Conservation (phyloP, 148 eudicot genomes). For the Heliosperma pusillum region DNA sequence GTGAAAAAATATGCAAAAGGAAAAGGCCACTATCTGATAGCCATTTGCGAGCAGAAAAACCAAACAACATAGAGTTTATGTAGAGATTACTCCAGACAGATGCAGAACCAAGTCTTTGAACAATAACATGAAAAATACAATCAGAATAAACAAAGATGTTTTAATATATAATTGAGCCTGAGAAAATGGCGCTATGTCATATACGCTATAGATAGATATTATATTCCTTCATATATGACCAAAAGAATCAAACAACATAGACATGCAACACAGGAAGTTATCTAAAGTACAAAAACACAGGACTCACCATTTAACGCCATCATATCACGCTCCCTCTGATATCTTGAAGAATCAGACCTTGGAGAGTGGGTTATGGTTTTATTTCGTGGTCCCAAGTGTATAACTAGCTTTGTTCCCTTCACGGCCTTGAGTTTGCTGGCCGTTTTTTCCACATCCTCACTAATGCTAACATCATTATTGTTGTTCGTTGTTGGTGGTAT, state of each 20-base stretch:
- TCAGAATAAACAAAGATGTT: neutral
- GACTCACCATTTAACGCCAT: slow-evolving; percentile 52
- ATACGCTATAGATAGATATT: neutral
- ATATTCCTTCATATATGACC: neutral
- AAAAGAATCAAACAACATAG: neutral
- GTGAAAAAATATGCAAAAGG: too few relatives aligned
- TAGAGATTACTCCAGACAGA: neutral
- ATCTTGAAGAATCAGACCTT: slow-evolving; percentile 66
- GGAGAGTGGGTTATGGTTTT: slow-evolving; percentile 59
- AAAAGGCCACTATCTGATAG: too few relatives aligned
- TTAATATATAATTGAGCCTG: neutral
- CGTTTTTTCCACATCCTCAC: slow-evolving; percentile 43
- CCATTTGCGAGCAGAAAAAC: too few relatives aligned
- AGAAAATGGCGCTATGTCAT: neutral
- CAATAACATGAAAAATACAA: neutral
- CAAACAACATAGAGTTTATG: too few relatives aligned
- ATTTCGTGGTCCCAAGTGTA: slow-evolving; percentile 79
- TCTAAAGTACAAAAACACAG: neutral
- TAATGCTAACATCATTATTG: slow-evolving; percentile 31
- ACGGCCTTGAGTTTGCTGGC: slow-evolving; percentile 40
- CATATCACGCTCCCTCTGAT: slow-evolving; percentile 55
- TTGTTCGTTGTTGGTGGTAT: slow-evolving; percentile 48
- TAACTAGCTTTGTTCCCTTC: slow-evolving; percentile 80
- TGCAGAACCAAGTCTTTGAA: neutral
- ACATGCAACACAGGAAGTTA: neutral